Evolutionary conservation across 2,329 filamentous ascomycete species (phyloP).

Genomic region (Huntiella bhutanensis): DNA sequence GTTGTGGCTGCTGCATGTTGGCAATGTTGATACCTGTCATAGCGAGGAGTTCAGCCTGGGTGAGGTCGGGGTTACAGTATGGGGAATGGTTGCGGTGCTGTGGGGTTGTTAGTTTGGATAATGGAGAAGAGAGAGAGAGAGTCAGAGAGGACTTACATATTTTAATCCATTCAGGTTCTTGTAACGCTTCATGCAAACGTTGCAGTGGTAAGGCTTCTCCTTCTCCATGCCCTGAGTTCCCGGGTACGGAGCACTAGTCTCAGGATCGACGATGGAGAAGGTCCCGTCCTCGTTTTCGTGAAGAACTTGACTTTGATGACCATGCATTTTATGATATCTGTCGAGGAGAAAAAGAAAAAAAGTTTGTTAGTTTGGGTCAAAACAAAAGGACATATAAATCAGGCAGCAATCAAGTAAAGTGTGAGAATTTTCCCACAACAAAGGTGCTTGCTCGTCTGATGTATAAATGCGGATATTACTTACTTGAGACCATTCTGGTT

Average conservation of each 20-base stretch:
- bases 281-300: slow-evolving; percentile 95
- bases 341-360: neutral
- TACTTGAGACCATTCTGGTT: slow-evolving; percentile 98
- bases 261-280: slow-evolving; percentile 93
- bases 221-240: slow-evolving; percentile 99
- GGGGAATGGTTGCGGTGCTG: slow-evolving; percentile 13
- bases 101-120: neutral
- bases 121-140: neutral
- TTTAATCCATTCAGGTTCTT: slow-evolving; percentile 98
- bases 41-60: slow-evolving; percentile 11
- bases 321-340: slow-evolving; percentile 60
- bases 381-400: no score
- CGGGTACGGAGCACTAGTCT: slow-evolving; percentile 83
- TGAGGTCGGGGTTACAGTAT: slow-evolving; percentile 13
- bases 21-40: slow-evolving; percentile 11
- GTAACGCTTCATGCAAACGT: slow-evolving; percentile 92
- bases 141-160: slow-evolving; percentile 41
- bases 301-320: slow-evolving; percentile 88
- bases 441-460: neutral
- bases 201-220: slow-evolving; percentile 95
- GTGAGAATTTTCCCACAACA: neutral
- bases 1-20: slow-evolving; percentile 8
- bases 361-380: neutral
- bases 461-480: slow-evolving; percentile 16
- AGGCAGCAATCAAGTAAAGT: no score